These are phyloP conservation scores for Pythium aristosporum DNA, from an alignment of 352 stramenopile genomes.

Conservation along the genomic window DNA sequence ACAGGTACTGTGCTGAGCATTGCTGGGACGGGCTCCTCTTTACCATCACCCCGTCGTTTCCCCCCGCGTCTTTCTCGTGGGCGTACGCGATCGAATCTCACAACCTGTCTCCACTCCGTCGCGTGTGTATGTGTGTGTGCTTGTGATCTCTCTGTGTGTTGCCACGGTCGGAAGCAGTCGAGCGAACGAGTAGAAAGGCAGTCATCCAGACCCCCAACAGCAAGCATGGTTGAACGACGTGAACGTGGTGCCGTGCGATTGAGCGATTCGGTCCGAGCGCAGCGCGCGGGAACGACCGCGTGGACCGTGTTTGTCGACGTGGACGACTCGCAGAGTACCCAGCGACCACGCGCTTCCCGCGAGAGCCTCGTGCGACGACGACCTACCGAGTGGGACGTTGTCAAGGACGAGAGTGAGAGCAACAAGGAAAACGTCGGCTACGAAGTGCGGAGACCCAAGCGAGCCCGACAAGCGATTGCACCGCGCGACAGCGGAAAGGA, in stretches of 20 bases:
- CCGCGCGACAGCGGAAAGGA: background rate
- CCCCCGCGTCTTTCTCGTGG: background rate
- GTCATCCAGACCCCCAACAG: background rate
- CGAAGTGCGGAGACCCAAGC: constrained; percentile 38
- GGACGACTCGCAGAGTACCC: background rate
- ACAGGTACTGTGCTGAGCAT: constrained; percentile 1
- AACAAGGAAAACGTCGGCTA: constrained; percentile 79
- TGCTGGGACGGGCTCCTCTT: background rate
- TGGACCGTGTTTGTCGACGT: constrained; percentile 21
- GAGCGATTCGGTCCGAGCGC: constrained; percentile 21
- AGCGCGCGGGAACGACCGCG: background rate
- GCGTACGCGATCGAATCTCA: constrained; percentile 4
- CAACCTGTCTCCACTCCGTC: background rate
- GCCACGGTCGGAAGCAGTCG: background rate
- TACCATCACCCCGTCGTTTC: background rate
- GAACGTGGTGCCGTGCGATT: constrained; percentile 7
- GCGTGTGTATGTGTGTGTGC: constrained; percentile 2
- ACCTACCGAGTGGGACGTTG: constrained; percentile 16
- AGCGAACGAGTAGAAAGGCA: background rate
- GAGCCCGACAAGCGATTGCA: background rate
- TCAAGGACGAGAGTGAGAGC: constrained; percentile 40
- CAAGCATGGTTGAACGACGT: background rate
- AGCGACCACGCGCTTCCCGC: constrained; percentile 4
- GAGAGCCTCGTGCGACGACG: constrained; percentile 10
- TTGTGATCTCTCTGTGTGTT: constrained; percentile 1